Base-by-base conservation (phyloP, 768 basidiomycete species). In the Lactifluus pinguis region DNA sequence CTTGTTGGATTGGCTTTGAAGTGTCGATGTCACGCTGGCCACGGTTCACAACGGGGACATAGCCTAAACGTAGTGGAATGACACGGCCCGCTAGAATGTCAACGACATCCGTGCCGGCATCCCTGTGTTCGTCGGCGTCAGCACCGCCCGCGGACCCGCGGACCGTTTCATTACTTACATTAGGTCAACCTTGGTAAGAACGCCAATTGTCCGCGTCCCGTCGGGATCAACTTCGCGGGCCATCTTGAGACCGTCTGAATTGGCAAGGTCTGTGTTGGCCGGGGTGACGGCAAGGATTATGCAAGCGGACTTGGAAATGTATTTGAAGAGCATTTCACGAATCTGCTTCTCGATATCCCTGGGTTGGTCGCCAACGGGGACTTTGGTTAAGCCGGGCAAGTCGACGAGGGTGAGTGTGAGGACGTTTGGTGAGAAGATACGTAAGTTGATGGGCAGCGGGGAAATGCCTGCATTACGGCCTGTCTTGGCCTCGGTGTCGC, bases 381-480 rank as follows among this genome's bases (percentile, higher is more conserved):
- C 92, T 72, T 92, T 93, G 14, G 91, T 99, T 58, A 98, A 76
- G 70, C 97, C 97, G 53, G 97, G 97, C 50, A 99, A 77, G 76
- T 99, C 97, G 76, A 99, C 95, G 61, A 99, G 81, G 34, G 97
- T 99, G 25, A 99, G 82, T 9, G 97, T 99, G 60, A 98, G 82
- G 71, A 98, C 95, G 69, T 98, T 92, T 30, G 97, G 97, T 1
- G 95, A 98, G 78, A 83, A 98, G 73, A 99, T 89, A 63, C 97
- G 92, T 59, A 99, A 77, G 75, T 98, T 98, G 82, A 98, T 99
- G 57, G 97, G 94, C 60, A 86, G 83, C 14, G 97, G 93, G 2
- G 97, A 98, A 69, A 98, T 98, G 60, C 97, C 95, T 45, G 95
- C 95, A 71, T 99, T 99, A 74, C 89, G 90, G 60, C 97, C 97